These are phyloP conservation scores for Saccharomycopsis fibuligera DNA, from an alignment of 805 yeast genomes.

Conservation along the genomic window DNA sequence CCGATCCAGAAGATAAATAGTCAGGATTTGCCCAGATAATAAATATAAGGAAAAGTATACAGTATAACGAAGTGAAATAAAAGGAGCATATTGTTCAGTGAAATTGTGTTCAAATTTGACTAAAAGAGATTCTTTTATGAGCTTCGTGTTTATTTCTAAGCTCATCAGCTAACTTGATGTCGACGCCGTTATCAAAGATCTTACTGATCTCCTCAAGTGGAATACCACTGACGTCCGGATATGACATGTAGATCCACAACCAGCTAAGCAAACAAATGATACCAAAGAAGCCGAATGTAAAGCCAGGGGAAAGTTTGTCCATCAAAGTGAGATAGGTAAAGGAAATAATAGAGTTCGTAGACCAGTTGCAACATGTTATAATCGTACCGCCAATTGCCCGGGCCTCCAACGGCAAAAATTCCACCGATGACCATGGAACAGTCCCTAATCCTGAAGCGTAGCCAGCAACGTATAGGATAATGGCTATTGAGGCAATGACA, in stretches of 20 bases:
- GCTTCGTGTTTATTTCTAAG: conserved; percentile 7
- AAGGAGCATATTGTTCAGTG: no score
- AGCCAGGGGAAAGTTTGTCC: conserved; percentile 27
- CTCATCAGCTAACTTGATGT: conserved; percentile 25
- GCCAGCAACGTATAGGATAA: conserved; percentile 34
- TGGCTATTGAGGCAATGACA: conserved; percentile 27
- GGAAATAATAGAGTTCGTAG: conserved; percentile 33
- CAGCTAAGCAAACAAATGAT: conserved; percentile 31
- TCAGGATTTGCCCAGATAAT: no score
- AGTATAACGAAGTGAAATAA: no score
- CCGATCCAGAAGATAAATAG: no score
- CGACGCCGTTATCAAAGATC: conserved; percentile 36
- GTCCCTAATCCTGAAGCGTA: conserved; percentile 40
- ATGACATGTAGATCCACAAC: conserved; percentile 34
- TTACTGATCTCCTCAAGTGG: conserved; percentile 37
- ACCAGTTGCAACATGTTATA: conserved; percentile 39
- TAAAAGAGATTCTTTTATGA: neutral
- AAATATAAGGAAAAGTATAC: no score
- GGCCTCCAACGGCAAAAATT: conserved; percentile 36
- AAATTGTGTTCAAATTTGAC: no score
- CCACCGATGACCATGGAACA: conserved; percentile 41
- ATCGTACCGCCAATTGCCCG: conserved; percentile 38
- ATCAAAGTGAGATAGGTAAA: conserved; percentile 32
- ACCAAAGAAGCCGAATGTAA: conserved; percentile 33
- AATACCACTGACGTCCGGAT: conserved; percentile 41